phyloP scores from a whole-genome alignment of 441 rosid species.

The Brassica balearica region DNA sequence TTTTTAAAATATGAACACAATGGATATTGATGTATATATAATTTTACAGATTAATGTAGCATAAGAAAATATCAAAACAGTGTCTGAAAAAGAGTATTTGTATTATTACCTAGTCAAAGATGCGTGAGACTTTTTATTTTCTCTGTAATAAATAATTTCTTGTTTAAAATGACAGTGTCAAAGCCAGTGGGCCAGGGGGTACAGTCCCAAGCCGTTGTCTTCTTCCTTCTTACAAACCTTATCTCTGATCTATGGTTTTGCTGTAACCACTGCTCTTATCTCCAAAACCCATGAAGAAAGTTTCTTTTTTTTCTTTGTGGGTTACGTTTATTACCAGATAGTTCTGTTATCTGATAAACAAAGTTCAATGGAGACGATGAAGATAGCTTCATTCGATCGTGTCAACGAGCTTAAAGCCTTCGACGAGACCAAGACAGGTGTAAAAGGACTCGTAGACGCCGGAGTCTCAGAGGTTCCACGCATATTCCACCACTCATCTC shows the following conservation, averaged over 20 bases:
- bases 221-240: too few relatives aligned
- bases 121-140: too few relatives aligned
- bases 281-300: neutral
- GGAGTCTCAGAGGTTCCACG: conserved; percentile 42
- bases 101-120: too few relatives aligned
- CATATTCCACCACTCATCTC: conserved; percentile 46
- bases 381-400: conserved; percentile 31
- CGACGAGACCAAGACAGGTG: conserved; percentile 49
- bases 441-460: conserved; percentile 54
- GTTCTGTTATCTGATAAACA: neutral
- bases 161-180: neutral
- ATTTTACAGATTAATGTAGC: neutral
- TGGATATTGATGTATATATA: too few relatives aligned
- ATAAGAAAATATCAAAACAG: neutral
- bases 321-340: neutral
- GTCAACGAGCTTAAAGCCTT: conserved; percentile 47
- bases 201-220: too few relatives aligned
- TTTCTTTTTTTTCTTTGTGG: neutral
- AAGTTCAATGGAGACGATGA: conserved; percentile 23
- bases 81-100: neutral
- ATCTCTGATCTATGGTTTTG: too few relatives aligned
- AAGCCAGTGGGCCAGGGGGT: too few relatives aligned
- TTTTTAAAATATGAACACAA: neutral
- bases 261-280: neutral
- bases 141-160: neutral